phyloP scores from a whole-genome alignment of 257 asterid species.

The Solanum pennellii region DNA sequence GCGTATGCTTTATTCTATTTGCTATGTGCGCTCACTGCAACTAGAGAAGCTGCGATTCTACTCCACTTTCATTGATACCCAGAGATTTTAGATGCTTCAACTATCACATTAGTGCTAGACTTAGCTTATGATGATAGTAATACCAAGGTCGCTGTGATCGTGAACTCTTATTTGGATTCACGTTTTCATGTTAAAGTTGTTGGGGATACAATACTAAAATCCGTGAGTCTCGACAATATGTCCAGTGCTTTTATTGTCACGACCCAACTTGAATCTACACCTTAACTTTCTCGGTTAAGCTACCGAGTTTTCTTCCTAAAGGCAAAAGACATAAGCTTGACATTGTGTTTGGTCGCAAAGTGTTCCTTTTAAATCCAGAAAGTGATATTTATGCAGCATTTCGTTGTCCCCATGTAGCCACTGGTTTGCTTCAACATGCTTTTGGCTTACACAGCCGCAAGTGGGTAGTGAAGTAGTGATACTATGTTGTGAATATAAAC shows the following conservation, averaged over 20 bases:
- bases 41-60: background rate
- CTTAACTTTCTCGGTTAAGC: background rate
- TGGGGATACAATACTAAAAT: background rate
- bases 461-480: background rate
- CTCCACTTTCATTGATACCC: background rate
- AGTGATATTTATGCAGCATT: background rate
- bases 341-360: background rate
- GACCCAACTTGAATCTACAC: background rate
- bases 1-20: background rate
- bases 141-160: background rate
- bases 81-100: background rate
- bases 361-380: background rate
- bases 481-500: background rate
- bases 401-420: background rate
- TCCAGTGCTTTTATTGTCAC: background rate
- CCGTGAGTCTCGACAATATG: background rate
- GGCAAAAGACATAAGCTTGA: background rate
- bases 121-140: background rate
- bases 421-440: background rate
- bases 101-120: background rate
- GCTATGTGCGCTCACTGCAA: background rate
- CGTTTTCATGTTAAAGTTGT: background rate
- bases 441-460: background rate
- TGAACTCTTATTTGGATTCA: background rate
- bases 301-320: background rate